Evolutionary conservation across 805 yeast species (phyloP).

Genomic region (Starmerella gropengiesseri): DNA sequence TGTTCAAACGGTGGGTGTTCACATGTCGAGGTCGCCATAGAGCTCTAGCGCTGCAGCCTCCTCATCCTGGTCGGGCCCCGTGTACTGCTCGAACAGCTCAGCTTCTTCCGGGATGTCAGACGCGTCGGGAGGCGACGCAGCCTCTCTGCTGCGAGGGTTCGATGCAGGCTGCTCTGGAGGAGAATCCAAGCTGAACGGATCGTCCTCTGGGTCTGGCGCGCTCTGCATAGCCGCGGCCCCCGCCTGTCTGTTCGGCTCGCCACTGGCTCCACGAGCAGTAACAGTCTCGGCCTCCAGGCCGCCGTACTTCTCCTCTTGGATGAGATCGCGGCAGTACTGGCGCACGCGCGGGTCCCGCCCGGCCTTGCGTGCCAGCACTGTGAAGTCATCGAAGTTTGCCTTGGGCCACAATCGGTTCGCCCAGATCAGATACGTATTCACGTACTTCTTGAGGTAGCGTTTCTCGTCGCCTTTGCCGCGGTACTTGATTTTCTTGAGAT

Average conservation of each 20-base stretch:
- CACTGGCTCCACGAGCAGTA: neutral
- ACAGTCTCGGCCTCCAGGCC: too few species aligned
- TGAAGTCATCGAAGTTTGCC: slow-evolving; percentile 63
- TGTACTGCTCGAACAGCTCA: too few species aligned
- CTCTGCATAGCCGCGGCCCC: neutral
- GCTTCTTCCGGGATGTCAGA: too few species aligned
- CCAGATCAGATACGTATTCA: slow-evolving; percentile 59
- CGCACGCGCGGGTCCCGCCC: slow-evolving; percentile 30
- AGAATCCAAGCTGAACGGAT: neutral
- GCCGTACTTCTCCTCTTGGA: slow-evolving; percentile 23
- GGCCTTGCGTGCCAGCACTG: slow-evolving; percentile 40
- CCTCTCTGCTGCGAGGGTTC: too few species aligned
- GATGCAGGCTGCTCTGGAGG: neutral
- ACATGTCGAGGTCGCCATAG: slow-evolving; percentile 22
- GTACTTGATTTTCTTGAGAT: slow-evolving; percentile 25
- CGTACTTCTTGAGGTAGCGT: slow-evolving; percentile 39
- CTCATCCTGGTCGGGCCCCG: slow-evolving; percentile 18
- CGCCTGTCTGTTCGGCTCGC: too few species aligned
- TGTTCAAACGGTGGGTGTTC: neutral
- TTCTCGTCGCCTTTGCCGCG: slow-evolving; percentile 38
- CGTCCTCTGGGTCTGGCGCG: neutral
- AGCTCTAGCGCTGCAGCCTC: slow-evolving; percentile 18
- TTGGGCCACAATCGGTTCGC: slow-evolving; percentile 69
- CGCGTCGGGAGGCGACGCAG: too few species aligned
- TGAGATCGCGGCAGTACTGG: slow-evolving; percentile 16